A percentile compares a stretch with the other conserved stretches of the same genome.
Conservation (phyloP, 768 basidiomycete species). For the Phylloporus sp. region DNA sequence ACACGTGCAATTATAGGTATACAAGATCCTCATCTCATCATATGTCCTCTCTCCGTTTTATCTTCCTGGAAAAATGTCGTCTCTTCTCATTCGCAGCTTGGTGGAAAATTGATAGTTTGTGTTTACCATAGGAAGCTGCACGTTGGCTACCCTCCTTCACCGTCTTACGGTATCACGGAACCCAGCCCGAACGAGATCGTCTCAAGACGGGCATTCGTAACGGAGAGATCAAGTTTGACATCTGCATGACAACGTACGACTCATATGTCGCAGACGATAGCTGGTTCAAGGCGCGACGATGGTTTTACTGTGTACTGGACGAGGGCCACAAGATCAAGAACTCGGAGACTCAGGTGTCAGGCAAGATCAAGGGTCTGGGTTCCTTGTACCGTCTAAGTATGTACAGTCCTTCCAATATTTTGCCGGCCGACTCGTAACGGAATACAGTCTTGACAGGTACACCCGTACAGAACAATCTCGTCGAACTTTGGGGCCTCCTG, state of each 20-base stretch:
- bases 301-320: slow-evolving; percentile 58
- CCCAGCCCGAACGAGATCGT: slow-evolving; percentile 49
- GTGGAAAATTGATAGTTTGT: neutral
- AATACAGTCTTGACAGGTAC: slow-evolving; percentile 64
- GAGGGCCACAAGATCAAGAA: slow-evolving; percentile 77
- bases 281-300: slow-evolving; percentile 60
- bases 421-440: neutral
- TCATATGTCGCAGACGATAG: slow-evolving; percentile 50
- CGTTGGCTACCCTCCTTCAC: slow-evolving; percentile 53
- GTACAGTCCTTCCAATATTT: slow-evolving; percentile 3
- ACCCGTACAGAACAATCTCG: slow-evolving; percentile 64
- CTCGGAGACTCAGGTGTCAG: slow-evolving; percentile 48
- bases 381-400: slow-evolving; percentile 55
- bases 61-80: slow-evolving; percentile 54
- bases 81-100: neutral
- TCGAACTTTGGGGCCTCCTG: slow-evolving; percentile 54
- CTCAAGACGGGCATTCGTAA: slow-evolving; percentile 43
- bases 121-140: slow-evolving; percentile 40
- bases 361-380: slow-evolving; percentile 53
- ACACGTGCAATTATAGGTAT: slow-evolving; percentile 22
- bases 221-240: slow-evolving; percentile 35
- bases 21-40: slow-evolving; percentile 63
- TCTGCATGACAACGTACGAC: slow-evolving; percentile 71
- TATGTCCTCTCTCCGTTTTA: slow-evolving; percentile 69
- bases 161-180: slow-evolving; percentile 61